phyloP scores from a whole-genome alignment of 73 alveolate genomes.

The Tetrahymena elliotti region DNA sequence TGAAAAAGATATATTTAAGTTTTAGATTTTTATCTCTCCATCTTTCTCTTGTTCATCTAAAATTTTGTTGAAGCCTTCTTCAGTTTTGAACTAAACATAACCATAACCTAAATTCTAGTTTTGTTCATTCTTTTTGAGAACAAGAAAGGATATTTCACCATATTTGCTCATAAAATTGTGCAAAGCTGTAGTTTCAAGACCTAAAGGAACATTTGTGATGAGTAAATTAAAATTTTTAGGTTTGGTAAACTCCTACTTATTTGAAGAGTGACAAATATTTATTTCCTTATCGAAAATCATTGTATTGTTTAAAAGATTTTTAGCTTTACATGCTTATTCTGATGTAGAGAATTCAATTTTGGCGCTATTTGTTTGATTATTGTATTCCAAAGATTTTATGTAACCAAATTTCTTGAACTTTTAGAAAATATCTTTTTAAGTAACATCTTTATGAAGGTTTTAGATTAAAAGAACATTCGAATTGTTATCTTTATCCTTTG shows the following conservation, averaged over 20 bases:
- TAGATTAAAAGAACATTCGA: background rate
- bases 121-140: background rate
- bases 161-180: background rate
- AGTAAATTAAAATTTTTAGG: too few species aligned
- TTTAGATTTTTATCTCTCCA: background rate
- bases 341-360: too few species aligned
- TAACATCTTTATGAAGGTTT: background rate
- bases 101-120: background rate
- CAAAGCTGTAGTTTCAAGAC: background rate
- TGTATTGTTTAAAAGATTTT: too few species aligned
- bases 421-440: background rate
- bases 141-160: background rate
- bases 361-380: background rate
- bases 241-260: background rate
- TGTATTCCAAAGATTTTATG: too few species aligned
- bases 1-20: background rate
- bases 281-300: too few species aligned
- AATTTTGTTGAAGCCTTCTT: background rate
- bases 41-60: background rate
- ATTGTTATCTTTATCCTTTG: too few species aligned
- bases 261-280: too few species aligned
- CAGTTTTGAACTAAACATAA: background rate
- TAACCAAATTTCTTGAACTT: background rate
- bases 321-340: background rate
- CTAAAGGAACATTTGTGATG: background rate